Evolutionary conservation across 495 filamentous ascomycete genomes (phyloP), one percentile per base, ranked within the genome.

Genomic region (Haplographium delicatum): DNA sequence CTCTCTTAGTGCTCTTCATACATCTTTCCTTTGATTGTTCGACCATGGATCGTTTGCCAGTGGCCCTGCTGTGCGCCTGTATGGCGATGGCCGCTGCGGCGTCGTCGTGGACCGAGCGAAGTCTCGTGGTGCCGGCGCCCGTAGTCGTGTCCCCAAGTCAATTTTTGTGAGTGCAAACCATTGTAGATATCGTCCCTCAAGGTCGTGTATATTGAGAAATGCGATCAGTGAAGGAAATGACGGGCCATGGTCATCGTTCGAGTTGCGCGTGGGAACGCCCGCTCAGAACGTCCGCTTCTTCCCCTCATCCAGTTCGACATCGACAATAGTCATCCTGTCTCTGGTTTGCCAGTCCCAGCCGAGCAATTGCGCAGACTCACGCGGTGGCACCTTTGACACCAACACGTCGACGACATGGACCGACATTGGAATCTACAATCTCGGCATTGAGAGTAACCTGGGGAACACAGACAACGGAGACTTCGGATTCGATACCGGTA

Each of bases 201-300:
- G n/a, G n/a, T n/a, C n/a, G n/a, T n/a, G n/a, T n/a, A n/a, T n/a
- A n/a, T n/a, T n/a, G n/a, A n/a, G n/a, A n/a, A n/a, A n/a, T n/a
- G n/a, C n/a, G n/a, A n/a, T n/a, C n/a, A n/a, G n/a, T 31, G 72
- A 77, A 22, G 76, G 76, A n/a, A 67, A 70, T 56, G 75, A 79
- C 56, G 76, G 76, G 23, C 56, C 61, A 8, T 80, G 76, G 76
- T 72, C 68, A 25, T 67, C 75, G 5, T 75, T 79, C 50, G 63
- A 60, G 26, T 30, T 79, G 25, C 59, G 60, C 11, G 62, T 79
- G 2, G 76, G 76, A 40, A 68, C 63, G 5, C 76, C 76, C 6
- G 50, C 64, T 23, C 74, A 79, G 51, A 61, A 59, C 47, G 58
- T 74, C 30, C 65, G 69, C 20, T 65, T 74, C 10, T 64, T 77